Conservation (phyloP, 208 protist species). For the Vickermania ingenoplastis region DNA sequence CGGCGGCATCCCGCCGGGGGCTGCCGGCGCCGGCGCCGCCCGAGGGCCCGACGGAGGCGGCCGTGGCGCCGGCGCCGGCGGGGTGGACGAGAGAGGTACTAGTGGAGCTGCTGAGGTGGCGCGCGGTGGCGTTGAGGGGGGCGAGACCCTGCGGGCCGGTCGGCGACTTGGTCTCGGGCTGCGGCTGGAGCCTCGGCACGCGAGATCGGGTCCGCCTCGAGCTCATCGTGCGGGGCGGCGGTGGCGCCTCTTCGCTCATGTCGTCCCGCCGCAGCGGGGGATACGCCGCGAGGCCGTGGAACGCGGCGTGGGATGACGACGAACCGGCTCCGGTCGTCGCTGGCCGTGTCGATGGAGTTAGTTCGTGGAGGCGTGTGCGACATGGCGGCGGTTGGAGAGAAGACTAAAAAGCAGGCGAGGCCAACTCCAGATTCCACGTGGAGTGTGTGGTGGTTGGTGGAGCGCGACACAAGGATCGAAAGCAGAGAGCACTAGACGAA, state of each 20-base stretch:
- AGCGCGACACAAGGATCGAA: too few species aligned
- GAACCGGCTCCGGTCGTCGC: background rate
- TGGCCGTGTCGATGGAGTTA: background rate
- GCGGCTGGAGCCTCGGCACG: background rate
- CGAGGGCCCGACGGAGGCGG: background rate
- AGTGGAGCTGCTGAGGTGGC: background rate
- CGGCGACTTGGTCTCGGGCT: background rate
- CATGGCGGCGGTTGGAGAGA: too few species aligned
- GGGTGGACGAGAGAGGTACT: background rate
- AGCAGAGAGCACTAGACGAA: too few species aligned
- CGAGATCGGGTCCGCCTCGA: background rate
- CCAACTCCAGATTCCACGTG: too few species aligned
- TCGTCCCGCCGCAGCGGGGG: background rate
- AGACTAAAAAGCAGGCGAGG: background rate
- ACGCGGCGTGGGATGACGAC: constrained; percentile 1
- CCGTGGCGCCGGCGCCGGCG: background rate
- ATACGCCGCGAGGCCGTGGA: background rate
- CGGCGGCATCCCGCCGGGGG: too few species aligned
- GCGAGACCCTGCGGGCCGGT: background rate
- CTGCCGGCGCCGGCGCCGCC: background rate
- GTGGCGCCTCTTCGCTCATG: background rate
- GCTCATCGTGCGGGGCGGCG: constrained; percentile 1
- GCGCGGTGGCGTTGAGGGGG: background rate
- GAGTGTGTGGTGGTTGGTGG: too few species aligned
- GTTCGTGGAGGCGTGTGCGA: background rate